Conservation (phyloP, 176 grass and related monocot species). For the Avena eriantha region DNA sequence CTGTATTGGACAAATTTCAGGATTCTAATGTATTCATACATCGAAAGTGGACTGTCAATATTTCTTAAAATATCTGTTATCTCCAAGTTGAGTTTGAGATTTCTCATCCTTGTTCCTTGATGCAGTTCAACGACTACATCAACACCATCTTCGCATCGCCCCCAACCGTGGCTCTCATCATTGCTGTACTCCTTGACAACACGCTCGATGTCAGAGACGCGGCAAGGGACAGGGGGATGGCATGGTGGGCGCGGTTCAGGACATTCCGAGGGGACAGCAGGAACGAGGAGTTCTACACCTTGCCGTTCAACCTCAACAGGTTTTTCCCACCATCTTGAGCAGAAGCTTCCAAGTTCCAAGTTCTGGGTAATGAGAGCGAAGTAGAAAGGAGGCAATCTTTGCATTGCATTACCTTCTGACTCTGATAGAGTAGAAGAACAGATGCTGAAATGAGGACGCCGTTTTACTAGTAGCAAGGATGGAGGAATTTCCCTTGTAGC, state of each 20-base stretch:
- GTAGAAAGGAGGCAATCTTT: slow-evolving; percentile 2
- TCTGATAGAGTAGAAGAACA: slow-evolving; percentile 26
- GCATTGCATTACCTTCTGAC: background rate
- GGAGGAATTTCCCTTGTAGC: slow-evolving; percentile 2
- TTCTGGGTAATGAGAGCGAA: background rate
- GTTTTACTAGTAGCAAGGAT: background rate
- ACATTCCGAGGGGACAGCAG: slow-evolving; percentile 85
- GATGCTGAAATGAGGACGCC: background rate
- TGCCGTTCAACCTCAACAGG: slow-evolving; percentile 94
- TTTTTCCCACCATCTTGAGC: slow-evolving; percentile 77
- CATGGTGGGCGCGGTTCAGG: slow-evolving; percentile 87
- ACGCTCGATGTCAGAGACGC: slow-evolving; percentile 77
- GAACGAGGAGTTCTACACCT: slow-evolving; percentile 89
- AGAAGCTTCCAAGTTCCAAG: background rate
- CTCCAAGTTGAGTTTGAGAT: background rate
- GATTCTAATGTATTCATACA: background rate
- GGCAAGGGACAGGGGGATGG: slow-evolving; percentile 79
- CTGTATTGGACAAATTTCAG: background rate
- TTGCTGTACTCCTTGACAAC: slow-evolving; percentile 85
- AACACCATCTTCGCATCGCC: slow-evolving; percentile 94
- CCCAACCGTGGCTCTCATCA: slow-evolving; percentile 74
- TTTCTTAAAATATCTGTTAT: background rate
- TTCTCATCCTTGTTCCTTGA: background rate
- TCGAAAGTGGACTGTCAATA: too few relatives aligned
- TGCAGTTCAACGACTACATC: slow-evolving; percentile 98